Evolutionary conservation across 768 basidiomycete genomes (phyloP).

Genomic region (Coprinopsis marcescibilis): DNA sequence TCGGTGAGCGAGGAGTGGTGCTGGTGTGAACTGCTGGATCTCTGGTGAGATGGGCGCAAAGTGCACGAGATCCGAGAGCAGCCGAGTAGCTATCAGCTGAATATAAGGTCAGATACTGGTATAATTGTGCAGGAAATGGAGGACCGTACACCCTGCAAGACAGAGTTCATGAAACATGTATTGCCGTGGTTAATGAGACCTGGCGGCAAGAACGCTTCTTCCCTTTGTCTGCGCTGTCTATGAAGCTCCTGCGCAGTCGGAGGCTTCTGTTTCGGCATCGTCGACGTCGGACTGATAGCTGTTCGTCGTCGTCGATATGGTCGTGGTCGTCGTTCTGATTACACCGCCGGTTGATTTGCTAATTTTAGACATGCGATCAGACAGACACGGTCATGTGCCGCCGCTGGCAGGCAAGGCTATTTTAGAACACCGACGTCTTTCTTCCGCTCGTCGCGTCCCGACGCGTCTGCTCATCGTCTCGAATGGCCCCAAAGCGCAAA

Average conservation of each 20-base stretch:
- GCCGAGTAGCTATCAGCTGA: slow-evolving; percentile 63
- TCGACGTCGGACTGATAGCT: neutral
- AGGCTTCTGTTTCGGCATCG: slow-evolving; percentile 51
- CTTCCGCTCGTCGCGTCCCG: too few relatives aligned
- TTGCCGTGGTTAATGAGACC: slow-evolving; percentile 79
- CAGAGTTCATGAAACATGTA: slow-evolving; percentile 96
- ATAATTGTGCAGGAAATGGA: neutral
- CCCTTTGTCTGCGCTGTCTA: slow-evolving; percentile 48
- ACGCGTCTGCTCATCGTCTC: too few relatives aligned
- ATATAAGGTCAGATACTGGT: slow-evolving; percentile 3
- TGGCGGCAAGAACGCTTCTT: slow-evolving; percentile 67
- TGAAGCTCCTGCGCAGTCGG: slow-evolving; percentile 61
- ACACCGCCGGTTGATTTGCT: too few relatives aligned
- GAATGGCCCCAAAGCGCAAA: too few relatives aligned
- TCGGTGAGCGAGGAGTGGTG: slow-evolving; percentile 38
- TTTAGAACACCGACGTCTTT: too few relatives aligned
- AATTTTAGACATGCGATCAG: too few relatives aligned
- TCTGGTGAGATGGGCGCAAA: slow-evolving; percentile 44
- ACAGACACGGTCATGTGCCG: too few relatives aligned
- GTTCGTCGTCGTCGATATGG: neutral
- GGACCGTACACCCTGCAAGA: slow-evolving; percentile 74
- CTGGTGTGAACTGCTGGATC: slow-evolving; percentile 34
- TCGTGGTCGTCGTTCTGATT: too few relatives aligned
- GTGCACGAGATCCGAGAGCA: slow-evolving; percentile 51
- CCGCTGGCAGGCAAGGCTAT: too few relatives aligned